Conservation (phyloP, 2,329 filamentous ascomycete species). For the Botrytis porri region DNA sequence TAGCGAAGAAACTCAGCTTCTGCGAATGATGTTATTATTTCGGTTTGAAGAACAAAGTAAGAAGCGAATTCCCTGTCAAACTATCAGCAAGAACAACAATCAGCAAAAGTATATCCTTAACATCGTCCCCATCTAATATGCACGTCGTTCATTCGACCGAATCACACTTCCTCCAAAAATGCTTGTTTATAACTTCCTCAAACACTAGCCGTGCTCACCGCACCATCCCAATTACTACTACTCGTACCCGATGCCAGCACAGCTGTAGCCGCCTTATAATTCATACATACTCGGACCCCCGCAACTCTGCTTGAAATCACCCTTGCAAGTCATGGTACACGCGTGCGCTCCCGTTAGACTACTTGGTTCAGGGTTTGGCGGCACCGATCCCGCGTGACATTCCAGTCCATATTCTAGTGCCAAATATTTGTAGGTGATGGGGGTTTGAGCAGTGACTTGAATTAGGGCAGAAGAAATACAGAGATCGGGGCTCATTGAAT, state of each 20-base stretch:
- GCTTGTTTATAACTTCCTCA: not conserved
- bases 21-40: not conserved
- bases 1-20: not conserved
- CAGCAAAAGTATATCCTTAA: not conserved
- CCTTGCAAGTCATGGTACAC: slow-evolving; percentile 23
- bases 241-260: not conserved
- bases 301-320: slow-evolving; percentile 33
- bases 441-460: slow-evolving; percentile 32
- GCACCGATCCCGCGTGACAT: slow-evolving; percentile 38
- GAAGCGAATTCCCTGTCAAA: not conserved
- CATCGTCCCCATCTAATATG: not conserved
- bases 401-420: slow-evolving; percentile 40
- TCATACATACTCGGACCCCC: slow-evolving; percentile 40
- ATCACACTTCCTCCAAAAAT: not conserved
- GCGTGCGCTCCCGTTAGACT: slow-evolving; percentile 24
- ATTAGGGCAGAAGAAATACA: slow-evolving; percentile 38
- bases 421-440: slow-evolving; percentile 35
- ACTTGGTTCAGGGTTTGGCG: slow-evolving; percentile 13
- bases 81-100: not conserved
- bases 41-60: not conserved
- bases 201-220: not conserved
- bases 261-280: slow-evolving; percentile 35
- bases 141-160: not conserved
- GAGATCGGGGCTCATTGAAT: slow-evolving; percentile 39
- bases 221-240: not conserved